phyloP scores from a whole-genome alignment of 805 yeast genomes.

The Saccharomycopsis javanensis region DNA sequence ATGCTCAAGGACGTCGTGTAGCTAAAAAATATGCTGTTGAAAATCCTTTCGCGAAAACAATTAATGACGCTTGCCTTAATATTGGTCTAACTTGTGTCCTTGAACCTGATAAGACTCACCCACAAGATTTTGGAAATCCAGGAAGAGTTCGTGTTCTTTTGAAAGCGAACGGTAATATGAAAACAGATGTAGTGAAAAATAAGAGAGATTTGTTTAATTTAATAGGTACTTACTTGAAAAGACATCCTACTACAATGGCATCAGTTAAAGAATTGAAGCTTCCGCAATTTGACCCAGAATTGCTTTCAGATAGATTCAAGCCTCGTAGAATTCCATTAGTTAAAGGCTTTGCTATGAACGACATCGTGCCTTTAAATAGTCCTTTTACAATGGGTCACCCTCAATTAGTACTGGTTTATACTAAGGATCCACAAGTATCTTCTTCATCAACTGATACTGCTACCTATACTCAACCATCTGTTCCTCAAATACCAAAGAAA shows the following conservation, averaged over 20 bases:
- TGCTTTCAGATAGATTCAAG: slow-evolving; percentile 33
- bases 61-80: slow-evolving; percentile 57
- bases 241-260: slow-evolving; percentile 59
- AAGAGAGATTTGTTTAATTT: slow-evolving; percentile 59
- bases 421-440: slow-evolving; percentile 38
- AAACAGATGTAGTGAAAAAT: slow-evolving; percentile 30
- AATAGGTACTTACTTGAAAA: slow-evolving; percentile 50
- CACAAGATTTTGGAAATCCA: slow-evolving; percentile 95
- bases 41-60: slow-evolving; percentile 79
- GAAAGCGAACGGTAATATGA: slow-evolving; percentile 40
- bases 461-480: slow-evolving; percentile 21
- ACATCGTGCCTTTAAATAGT: slow-evolving; percentile 81
- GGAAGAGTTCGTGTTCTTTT: slow-evolving; percentile 83
- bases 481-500: slow-evolving; percentile 38
- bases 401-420: slow-evolving; percentile 61
- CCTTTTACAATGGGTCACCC: slow-evolving; percentile 77
- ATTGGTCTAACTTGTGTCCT: slow-evolving; percentile 34
- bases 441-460: slow-evolving; percentile 20
- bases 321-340: slow-evolving; percentile 63
- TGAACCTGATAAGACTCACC: slow-evolving; percentile 82
- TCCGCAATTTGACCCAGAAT: slow-evolving; percentile 33
- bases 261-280: slow-evolving; percentile 56
- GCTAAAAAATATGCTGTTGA: slow-evolving; percentile 56
- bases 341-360: slow-evolving; percentile 79
- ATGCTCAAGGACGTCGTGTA: slow-evolving; percentile 78